These are phyloP conservation scores for Hirschfeldia incana DNA, from an alignment of 345 rosid genomes.

Conservation along the genomic window DNA sequence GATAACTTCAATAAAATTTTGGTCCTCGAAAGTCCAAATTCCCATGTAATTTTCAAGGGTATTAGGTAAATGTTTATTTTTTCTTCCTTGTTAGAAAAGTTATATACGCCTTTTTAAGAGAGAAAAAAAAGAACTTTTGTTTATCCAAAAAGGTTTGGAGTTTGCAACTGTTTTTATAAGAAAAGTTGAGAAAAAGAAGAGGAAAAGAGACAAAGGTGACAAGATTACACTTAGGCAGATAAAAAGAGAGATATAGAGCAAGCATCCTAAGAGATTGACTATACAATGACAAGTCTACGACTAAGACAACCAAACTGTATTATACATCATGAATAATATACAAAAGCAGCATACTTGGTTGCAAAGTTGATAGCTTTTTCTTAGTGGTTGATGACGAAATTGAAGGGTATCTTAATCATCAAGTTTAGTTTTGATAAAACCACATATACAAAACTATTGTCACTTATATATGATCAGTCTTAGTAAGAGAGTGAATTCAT, in stretches of 20 bases:
- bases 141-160: constrained; percentile 13
- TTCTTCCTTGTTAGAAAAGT: background rate
- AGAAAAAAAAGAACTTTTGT: constrained; percentile 13
- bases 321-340: background rate
- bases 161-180: background rate
- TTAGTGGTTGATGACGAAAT: background rate
- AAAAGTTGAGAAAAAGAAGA: constrained; percentile 17
- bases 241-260: background rate
- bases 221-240: constrained; percentile 35
- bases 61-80: background rate
- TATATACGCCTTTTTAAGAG: background rate
- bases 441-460: background rate
- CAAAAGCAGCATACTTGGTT: constrained; percentile 14
- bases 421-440: background rate
- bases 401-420: constrained; percentile 11
- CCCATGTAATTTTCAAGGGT: background rate
- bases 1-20: background rate
- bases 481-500: background rate
- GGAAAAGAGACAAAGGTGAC: constrained; percentile 28
- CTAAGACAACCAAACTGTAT: background rate
- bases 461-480: background rate
- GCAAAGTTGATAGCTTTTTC: background rate
- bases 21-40: background rate
- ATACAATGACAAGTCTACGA: background rate
- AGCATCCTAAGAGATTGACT: constrained; percentile 1